Base-by-base conservation (phyloP, 371 early-diverging fungal species). In the Mortierella sp. region DNA sequence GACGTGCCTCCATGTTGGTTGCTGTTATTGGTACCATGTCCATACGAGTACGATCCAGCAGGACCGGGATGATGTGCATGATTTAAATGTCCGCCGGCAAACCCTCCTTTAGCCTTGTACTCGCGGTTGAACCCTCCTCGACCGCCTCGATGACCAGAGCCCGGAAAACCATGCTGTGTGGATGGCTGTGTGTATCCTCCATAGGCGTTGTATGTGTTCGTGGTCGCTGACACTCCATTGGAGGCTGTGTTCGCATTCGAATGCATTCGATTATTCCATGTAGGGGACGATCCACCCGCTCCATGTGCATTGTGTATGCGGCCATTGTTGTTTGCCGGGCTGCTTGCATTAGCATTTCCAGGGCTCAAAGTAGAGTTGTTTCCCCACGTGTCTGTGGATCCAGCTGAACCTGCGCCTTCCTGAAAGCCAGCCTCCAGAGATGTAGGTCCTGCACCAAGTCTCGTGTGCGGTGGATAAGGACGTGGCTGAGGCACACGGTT, bases 401-500 rank as follows among this genome's bases (percentile, higher is more conserved):
- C 31, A 18, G 68, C 56, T 0, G 71, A 64, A 23, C 34, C 47
- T 3, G 71, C 31, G 8, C 64, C 58, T 13, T 71, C 71, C 58
- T 55, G 64, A 47, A 64, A 64, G 18, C 60, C 50, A 51, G 23
- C 54, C 21, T 64, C 60, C 24, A 59, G 41, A 6, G 71, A 47
- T 19, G 34, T 48, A 9, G 59, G 12, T 9, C 55, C 51, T 4
- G 59, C 58, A 21, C 43, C 30, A 24, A 51, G 57, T 27, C 49
- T 62, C 28, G 53, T 64, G 3, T 58, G 65, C 12, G 43, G 59
- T 3, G 27, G 58, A 50, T 57, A 72, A 6, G 72, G 66, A 0
- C 72, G 55, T 23, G 61, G 16, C 34, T 65, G 72, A 2, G 66
- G 66, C 0, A 47, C 54, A 5, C 72, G 56, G 34, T 72, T 72